Percentiles rank a stretch among this genome's conserved stretches.
These are phyloP conservation scores for Russula vinacea DNA, from an alignment of 768 basidiomycete species.

Conservation along the genomic window DNA sequence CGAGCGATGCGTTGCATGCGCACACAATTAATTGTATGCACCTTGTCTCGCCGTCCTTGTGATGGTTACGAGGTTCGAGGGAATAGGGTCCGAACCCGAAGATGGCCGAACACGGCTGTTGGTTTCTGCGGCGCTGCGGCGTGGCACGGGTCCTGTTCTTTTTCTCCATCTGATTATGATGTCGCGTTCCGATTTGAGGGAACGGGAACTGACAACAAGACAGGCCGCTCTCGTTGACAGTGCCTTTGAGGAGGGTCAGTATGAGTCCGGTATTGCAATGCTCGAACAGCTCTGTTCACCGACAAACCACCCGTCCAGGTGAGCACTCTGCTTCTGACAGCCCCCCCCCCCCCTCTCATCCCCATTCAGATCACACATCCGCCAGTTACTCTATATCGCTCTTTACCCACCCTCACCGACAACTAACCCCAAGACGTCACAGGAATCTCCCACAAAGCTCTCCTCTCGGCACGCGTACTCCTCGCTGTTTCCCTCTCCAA, in stretches of 20 bases:
- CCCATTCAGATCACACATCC: constrained; percentile 26
- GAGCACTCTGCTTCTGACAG: constrained; percentile 33
- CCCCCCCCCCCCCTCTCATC: constrained; percentile 1
- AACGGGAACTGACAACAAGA: constrained; percentile 20
- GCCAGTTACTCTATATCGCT: constrained; percentile 30
- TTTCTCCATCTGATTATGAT: neutral
- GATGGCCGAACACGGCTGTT: neutral
- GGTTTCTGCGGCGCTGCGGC: neutral
- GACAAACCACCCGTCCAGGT: constrained; percentile 58
- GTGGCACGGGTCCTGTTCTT: neutral
- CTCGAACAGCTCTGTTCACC: constrained; percentile 61
- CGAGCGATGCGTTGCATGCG: constrained; percentile 15
- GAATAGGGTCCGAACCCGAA: constrained; percentile 1
- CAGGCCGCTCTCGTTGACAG: constrained; percentile 55
- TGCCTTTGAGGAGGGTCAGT: constrained; percentile 75
- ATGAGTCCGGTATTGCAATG: constrained; percentile 60
- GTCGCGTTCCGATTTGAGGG: constrained; percentile 7
- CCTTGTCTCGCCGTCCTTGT: neutral
- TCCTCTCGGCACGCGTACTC: constrained; percentile 27
- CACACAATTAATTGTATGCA: neutral
- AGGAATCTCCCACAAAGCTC: constrained; percentile 27
- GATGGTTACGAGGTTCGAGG: constrained; percentile 6
- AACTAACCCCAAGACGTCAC: constrained; percentile 10
- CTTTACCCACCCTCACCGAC: constrained; percentile 26
- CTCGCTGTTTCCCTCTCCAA: constrained; percentile 22